Conservation (phyloP, 352 stramenopile species). For the Phytophthora crassamura region DNA sequence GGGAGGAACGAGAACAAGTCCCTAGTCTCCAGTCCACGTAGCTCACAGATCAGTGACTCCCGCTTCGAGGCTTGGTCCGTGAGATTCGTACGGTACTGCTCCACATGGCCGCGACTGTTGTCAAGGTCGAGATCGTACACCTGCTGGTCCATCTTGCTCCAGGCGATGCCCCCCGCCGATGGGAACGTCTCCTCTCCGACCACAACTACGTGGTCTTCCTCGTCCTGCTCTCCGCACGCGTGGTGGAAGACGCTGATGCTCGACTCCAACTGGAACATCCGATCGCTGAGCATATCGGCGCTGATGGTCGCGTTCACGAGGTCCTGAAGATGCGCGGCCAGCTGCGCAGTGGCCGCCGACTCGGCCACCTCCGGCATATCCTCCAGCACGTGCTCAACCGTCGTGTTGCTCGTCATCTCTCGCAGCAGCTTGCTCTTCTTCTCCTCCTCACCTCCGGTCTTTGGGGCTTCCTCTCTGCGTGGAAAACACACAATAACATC, state of each 20-base stretch:
- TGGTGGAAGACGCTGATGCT: conserved; percentile 79
- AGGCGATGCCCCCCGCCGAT: conserved; percentile 58
- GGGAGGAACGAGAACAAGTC: conserved; percentile 59
- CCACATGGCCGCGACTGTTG: conserved; percentile 69
- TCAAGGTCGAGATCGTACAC: conserved; percentile 86
- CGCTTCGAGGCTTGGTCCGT: conserved; percentile 71
- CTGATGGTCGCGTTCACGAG: conserved; percentile 85
- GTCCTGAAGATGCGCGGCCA: conserved; percentile 64
- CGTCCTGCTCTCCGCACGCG: conserved; percentile 55
- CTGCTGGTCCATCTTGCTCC: conserved; percentile 77
- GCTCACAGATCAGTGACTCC: conserved; percentile 62
- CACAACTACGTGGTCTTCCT: conserved; percentile 14
- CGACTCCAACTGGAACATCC: conserved; percentile 90
- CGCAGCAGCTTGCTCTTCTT: conserved; percentile 35
- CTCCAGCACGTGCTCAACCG: conserved; percentile 60
- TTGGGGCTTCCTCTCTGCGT: conserved; percentile 39
- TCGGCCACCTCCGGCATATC: conserved; percentile 74
- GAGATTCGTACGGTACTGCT: conserved; percentile 80
- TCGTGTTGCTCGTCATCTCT: conserved; percentile 48
- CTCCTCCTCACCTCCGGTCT: conserved; percentile 36
- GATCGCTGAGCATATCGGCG: conserved; percentile 85
- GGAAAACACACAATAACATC: conserved; percentile 16
- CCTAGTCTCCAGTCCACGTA: conserved; percentile 45
- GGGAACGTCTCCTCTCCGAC: conserved; percentile 33
- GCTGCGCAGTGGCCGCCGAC: conserved; percentile 50